These are phyloP conservation scores for Apiospora malaysiana DNA, from an alignment of 2,329 filamentous ascomycete species.

Conservation along the genomic window DNA sequence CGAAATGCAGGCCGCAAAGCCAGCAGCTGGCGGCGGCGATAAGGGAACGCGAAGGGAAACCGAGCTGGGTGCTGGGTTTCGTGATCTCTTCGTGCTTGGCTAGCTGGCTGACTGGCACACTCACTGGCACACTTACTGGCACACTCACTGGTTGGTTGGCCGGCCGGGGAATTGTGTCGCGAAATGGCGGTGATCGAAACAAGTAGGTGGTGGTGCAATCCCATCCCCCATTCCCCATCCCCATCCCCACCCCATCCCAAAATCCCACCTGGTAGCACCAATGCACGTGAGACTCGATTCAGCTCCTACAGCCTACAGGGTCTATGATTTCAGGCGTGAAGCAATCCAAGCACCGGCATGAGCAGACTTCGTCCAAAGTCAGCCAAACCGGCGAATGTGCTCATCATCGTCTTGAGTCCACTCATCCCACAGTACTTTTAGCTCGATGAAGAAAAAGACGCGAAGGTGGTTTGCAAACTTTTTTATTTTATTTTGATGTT, in stretches of 20 bases:
- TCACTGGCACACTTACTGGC: too few relatives aligned
- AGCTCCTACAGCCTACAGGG: background rate
- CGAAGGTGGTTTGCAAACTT: background rate
- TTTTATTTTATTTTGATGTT: background rate
- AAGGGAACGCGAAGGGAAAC: conserved; percentile 7
- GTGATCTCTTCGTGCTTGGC: background rate
- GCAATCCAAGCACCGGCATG: background rate
- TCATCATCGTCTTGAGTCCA: conserved; percentile 11
- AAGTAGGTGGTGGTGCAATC: conserved; percentile 11
- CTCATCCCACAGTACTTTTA: conserved; percentile 2
- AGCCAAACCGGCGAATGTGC: background rate
- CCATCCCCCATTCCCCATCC: background rate
- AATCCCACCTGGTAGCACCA: background rate
- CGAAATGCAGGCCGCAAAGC: conserved; percentile 10
- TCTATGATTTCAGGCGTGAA: background rate
- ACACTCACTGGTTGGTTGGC: background rate
- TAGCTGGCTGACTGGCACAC: background rate
- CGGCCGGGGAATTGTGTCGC: background rate
- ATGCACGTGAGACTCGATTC: conserved; percentile 15
- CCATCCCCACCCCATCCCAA: too few relatives aligned
- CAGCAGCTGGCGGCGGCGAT: conserved; percentile 12
- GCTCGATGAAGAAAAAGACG: conserved; percentile 17
- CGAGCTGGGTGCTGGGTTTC: background rate
- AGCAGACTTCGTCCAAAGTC: background rate
- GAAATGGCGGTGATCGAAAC: conserved; percentile 18